Evolutionary conservation across 371 early-diverging fungal genomes (phyloP), one percentile per base, ranked within the genome.

Genomic region (Cokeromyces recurvatus): DNA sequence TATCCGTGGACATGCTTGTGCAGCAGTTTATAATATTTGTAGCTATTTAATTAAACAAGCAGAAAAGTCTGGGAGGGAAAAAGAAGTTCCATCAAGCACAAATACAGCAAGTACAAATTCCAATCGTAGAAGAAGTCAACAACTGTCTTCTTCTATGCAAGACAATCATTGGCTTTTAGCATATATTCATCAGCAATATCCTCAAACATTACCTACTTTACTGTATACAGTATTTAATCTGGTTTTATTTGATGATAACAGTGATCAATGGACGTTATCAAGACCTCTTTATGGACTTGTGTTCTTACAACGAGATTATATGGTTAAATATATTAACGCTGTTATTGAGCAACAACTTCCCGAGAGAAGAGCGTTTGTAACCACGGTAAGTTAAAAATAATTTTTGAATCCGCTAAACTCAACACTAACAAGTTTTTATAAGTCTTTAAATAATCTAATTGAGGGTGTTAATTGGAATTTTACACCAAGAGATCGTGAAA

Each of bases 201-300:
- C 78, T n/a, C 68, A 69, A 20, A 62, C 86, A 19, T 56, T 87
- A 31, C 78, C 78, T 31, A 74, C 74, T 24, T 58, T 90, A 46
- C 62, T 92, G 46, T 48, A 71, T 17, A 72, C 79, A 0, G 60
- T 91, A 32, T 80, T 92, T 49, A 82, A 86, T 38, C 74, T 84
- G 10, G 67, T 89, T 9, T 61, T 91, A 38, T 90, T 92, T 54
- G 92, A 91, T 46, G 90, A 89, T 53, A 72, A 78, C 1, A 68
- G 79, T 17, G 89, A 86, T 50, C 84, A 89, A 43, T 93, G 94
- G 93, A 73, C 87, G 14, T 66, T 92, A 32, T 84, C 89, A 17
- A 71, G 93, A 36, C 90, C 95, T 5, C 62, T 94, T 46, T 78
- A 91, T 52, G 81, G 84, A 3, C 60, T 94, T 35, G 82, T 91